Base-by-base conservation (phyloP, 768 basidiomycete genomes). In the Boletus rubescentipes region DNA sequence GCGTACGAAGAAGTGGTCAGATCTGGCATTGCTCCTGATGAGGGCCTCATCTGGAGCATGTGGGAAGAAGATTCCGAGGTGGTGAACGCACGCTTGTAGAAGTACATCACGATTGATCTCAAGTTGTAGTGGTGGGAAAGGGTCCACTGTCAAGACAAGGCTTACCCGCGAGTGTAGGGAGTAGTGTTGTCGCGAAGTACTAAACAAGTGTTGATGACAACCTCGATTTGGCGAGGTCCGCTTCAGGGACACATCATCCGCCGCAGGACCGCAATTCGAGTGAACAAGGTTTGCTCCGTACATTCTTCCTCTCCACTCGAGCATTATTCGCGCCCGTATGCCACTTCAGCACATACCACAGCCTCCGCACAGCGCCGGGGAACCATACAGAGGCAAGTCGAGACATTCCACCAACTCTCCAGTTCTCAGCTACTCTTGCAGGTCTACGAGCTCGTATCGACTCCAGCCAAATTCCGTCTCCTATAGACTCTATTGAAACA, bases 381-480 rank as follows among this genome's bases (percentile, higher is more conserved):
- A 77, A 29, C 62, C 75, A 10, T 75, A 80, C 61, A 73, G 76
- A 68, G 77, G 75, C 61, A 61, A 31, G 68, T 64, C 40, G 2
- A 5, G 40, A n/a, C 18, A 39, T 20, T 29, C 38, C 10, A 32
- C 39, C 37, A 9, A 30, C 31, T 26, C 40, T 20, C 16, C 23
- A 9, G 21, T 53, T 36, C 40, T 64, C 46, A 60, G 32, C 30
- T 30, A 37, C 39, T 26, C 15, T 60, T 46, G 9, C 61, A 89
- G 92, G 93, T 52, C 79, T 91, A 51, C 83, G 90, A 37, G 79
- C 87, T 42, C 83, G 86, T 53, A 92, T 99, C 61, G 91, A 98
- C 68, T 85, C 89, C 8, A 80, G 74, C 61, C 93, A 96, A 66
- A 86, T 98, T 29, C 97, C 97, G n/a, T 95, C 93, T 4, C 88